Evolutionary conservation across 2,329 filamentous ascomycete species (phyloP).

Genomic region (Davidsoniella neocaledoniae): DNA sequence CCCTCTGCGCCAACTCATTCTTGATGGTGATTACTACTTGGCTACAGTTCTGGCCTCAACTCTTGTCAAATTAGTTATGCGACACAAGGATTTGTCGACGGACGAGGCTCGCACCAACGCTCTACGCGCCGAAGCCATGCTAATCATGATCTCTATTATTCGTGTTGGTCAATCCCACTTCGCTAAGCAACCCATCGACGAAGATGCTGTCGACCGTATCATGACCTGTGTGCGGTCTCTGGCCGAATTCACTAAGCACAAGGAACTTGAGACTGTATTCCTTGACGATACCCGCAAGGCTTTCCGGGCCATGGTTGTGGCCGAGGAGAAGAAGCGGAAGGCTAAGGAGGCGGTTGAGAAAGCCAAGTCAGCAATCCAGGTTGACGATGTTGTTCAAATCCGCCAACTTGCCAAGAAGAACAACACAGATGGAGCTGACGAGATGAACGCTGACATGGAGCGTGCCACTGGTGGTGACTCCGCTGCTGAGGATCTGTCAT

Average conservation of each 20-base stretch:
- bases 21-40: conserved; percentile 94
- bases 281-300: conserved; percentile 88
- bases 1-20: conserved; percentile 79
- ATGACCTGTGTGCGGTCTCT: conserved; percentile 94
- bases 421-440: conserved; percentile 60
- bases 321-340: conserved; percentile 94
- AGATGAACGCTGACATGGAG: conserved; percentile 79
- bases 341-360: conserved; percentile 85
- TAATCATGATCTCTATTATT: conserved; percentile 98
- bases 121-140: conserved; percentile 88
- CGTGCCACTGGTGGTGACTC: conserved; percentile 86
- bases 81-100: conserved; percentile 80
- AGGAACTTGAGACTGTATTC: conserved; percentile 83
- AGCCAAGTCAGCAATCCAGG: conserved; percentile 83
- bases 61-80: conserved; percentile 93
- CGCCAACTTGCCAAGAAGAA: conserved; percentile 90
- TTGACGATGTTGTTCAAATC: conserved; percentile 88
- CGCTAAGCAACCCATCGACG: conserved; percentile 90
- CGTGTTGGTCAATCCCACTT: conserved; percentile 98
- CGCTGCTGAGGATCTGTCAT: conserved; percentile 67
- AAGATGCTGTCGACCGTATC: conserved; percentile 94
- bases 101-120: conserved; percentile 82
- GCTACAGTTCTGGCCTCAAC: conserved; percentile 91
- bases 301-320: conserved; percentile 92
- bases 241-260: conserved; percentile 75